Base-by-base conservation (phyloP, 768 basidiomycete species). In the Pleurotus tuoliensis region DNA sequence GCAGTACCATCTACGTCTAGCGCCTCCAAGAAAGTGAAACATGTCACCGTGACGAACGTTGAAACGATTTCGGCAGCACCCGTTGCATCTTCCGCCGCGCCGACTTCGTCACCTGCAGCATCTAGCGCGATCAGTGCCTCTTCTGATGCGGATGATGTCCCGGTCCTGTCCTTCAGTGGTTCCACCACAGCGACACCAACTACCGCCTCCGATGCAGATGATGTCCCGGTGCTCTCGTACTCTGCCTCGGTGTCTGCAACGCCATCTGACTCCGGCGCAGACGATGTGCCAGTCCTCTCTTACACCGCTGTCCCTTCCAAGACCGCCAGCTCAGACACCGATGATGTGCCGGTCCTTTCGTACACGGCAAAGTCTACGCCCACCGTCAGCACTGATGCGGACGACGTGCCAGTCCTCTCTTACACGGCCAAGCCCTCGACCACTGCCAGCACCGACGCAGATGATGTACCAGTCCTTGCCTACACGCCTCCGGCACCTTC, bases 11-110 rank as follows among this genome's bases (percentile, higher is more conserved):
- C 41, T n/a, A 43, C 41, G n/a, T 16, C 41, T 44, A 18, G 41
- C n/a, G 20, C n/a, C 30, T 11, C 30, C 6, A 53, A 53, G 51
- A 53, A 53, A 22, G 51, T 53, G 51, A 53, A 53, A 41, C 43
- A 53, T 24, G 15, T 53, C 39, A 53, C 51, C 3, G 51, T 53
- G 18, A 53, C 51, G 13, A 53, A 53, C 51, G 22, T 37, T 39
- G 24, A 34, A 20, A 53, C 39, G 16, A 38, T 41, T 16, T 53
- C 38, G 39, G 18, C 51, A 37, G 5, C 46, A 24, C 13, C 46
- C 24, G 15, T 15, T 47, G 20, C 16, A 15, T 15, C 51, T 38
- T 37, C 51, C 51, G 51, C 20, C 9, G 5, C 22, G 30, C 30
- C 49, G 9, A 9, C 39, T 15, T 22, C 51, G 2, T 22, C 51